Base-by-base conservation (phyloP, 2,329 filamentous ascomycete species). In the Fonsecaea monophora region DNA sequence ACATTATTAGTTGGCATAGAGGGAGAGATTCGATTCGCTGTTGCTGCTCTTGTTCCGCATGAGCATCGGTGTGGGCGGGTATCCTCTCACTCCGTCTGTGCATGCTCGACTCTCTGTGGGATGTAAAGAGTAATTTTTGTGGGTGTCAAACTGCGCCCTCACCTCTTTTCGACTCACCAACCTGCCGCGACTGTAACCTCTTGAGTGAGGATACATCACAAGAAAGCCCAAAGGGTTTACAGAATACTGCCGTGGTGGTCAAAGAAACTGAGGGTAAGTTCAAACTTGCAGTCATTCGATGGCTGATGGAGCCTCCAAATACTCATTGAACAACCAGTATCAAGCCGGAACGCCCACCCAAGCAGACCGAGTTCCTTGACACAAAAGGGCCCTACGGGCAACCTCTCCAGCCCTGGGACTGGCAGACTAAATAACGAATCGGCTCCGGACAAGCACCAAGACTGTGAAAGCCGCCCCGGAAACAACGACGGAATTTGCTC, bases 401-500 rank as follows among this genome's bases (percentile, higher is more conserved):
- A 25, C 13, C 40, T 50, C 45, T 3, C 10, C 53, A 32, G 6
- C 53, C 30, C 57, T 37, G 57, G 45, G 45, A 25, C 45, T 50
- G 45, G 18, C 45, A 34, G 21, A 18, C 50, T 13, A 30, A 34
- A 50, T 32, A 50, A 30, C 57, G 40, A 60, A 60, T 60, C 57
- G 57, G 57, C 57, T 45, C n/a, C 38, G 12, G 15, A 10, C 10
- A 54, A 40, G 40, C 40, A 10, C 30, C 6, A 12, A 56, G 53
- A n/a, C 18, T 34, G 53, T n/a, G 34, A 21, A 10, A 21, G 18
- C 45, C 4, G 18, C 45, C 25, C 34, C 30, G 53, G 48, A 34
- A 53, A 53, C 15, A 13, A 56, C 18, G 48, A 62, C 60, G 60
- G 60, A 62, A 62, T 62, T 62, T 40, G 21, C 50, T 62, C 60